Base-by-base conservation (phyloP, 108 stramenopile species). In the Cyclotella distinguenda region DNA sequence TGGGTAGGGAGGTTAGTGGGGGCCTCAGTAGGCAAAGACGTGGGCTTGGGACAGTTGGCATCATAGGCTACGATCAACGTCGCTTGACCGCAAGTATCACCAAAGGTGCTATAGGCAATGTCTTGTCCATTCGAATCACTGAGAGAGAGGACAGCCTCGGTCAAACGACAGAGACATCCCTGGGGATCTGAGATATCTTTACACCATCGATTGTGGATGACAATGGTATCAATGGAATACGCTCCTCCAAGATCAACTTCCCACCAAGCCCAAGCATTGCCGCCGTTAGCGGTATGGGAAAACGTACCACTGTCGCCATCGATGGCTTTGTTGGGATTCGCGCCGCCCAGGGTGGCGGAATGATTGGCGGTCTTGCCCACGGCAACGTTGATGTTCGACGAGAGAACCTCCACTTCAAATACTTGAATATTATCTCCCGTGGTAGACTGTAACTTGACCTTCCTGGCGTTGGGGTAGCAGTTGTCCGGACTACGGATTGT, bases 171-270 rank as follows among this genome's bases (percentile, higher is more conserved):
- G 13, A 52, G 28, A 52, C 51, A 52, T 1, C 9, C 9, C 30
- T 6, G 11, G 0, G 4, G 51, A 22, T 6, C 27, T 11, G 2
- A 1, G 7, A 12, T 11, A 30, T 52, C 21, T 16, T 52, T n/a
- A 52, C 51, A 52, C 51, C 51, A 52, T 31, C 51, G 51, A 52
- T 52, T 52, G 18, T 52, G 51, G 18, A 52, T 31, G 11, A 52
- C 51, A 1, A 52, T 31, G 15, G 51, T 15, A 32, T 52, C 51
- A 32, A 52, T 30, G 1, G 51, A 52, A 1, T 52, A 15, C 51
- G 31, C 12, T 3, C 10, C 8, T 52, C 28, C 28, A 22, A 52
- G 51, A 5, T 52, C 51, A 6, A 52, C 21, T 13, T 52, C 27
- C 51, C n/a, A 52, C 51, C 51, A 52, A 2, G 30, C 30, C 30